Evolutionary conservation across 495 filamentous ascomycete genomes (phyloP).

Genomic region (Pseudevernia furfuracea): DNA sequence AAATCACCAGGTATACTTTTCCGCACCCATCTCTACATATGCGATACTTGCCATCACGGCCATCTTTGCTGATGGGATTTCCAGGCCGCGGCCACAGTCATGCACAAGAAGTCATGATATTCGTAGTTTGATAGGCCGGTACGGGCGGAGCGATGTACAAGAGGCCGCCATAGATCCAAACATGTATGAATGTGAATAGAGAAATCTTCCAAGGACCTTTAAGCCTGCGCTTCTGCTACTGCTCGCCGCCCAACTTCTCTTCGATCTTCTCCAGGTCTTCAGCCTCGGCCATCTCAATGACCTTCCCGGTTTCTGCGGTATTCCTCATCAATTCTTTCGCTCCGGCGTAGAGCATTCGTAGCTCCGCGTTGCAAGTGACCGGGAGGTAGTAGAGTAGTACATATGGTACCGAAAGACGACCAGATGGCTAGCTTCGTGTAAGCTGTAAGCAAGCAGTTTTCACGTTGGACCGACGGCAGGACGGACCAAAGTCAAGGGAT

Average conservation of each 20-base stretch:
- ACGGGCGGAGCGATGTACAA: conserved; percentile 35
- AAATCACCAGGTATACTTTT: conserved; percentile 68
- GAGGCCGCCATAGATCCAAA: conserved; percentile 21
- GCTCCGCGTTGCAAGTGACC: conserved; percentile 71
- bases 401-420: conserved; percentile 68
- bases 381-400: conserved; percentile 91
- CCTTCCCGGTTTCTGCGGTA: conserved; percentile 72
- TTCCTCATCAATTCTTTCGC: conserved; percentile 93
- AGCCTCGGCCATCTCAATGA: conserved; percentile 67
- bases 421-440: conserved; percentile 42
- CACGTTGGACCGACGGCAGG: neutral
- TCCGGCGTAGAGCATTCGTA: conserved; percentile 89
- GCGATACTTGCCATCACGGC: neutral
- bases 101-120: conserved; percentile 42
- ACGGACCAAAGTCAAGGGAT: conserved; percentile 74
- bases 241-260: conserved; percentile 48
- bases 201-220: neutral
- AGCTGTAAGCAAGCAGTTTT: conserved; percentile 2
- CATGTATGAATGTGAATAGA: neutral
- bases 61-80: conserved; percentile 16
- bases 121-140: conserved; percentile 28
- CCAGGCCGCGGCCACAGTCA: conserved; percentile 46
- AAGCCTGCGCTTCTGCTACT: conserved; percentile 7
- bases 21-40: neutral
- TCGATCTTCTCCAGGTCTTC: conserved; percentile 74